Conservation (phyloP, 2,329 filamentous ascomycete species). For the Cercospora sojina region DNA sequence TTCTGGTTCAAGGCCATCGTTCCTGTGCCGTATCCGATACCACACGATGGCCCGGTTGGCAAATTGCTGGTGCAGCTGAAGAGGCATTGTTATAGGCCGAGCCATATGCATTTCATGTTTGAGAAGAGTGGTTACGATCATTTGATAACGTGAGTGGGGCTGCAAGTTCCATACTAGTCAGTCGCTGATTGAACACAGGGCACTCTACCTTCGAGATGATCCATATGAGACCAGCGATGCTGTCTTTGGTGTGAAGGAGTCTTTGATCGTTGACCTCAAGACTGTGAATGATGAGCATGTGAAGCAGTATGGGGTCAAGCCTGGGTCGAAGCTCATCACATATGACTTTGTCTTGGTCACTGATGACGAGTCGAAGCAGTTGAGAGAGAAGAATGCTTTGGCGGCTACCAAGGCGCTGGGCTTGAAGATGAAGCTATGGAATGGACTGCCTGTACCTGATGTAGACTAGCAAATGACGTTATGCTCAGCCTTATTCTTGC, state of each 20-base stretch:
- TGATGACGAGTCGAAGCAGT: slow-evolving; percentile 63
- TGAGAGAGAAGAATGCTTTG: slow-evolving; percentile 66
- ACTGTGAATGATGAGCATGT: slow-evolving; percentile 56
- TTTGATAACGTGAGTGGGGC: slow-evolving; percentile 71
- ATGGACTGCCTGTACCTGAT: slow-evolving; percentile 75
- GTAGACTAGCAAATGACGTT: slow-evolving; percentile 46
- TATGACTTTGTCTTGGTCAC: slow-evolving; percentile 79
- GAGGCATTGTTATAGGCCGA: slow-evolving; percentile 75
- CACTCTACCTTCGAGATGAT: slow-evolving; percentile 73
- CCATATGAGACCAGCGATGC: slow-evolving; percentile 81
- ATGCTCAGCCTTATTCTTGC: not conserved
- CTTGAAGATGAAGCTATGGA: slow-evolving; percentile 67
- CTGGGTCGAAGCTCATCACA: slow-evolving; percentile 54
- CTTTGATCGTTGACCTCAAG: slow-evolving; percentile 66
- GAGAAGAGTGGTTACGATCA: slow-evolving; percentile 75
- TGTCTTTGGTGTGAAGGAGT: slow-evolving; percentile 84
- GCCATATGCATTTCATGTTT: slow-evolving; percentile 89
- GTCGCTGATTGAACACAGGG: slow-evolving; percentile 41
- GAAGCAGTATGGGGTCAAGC: slow-evolving; percentile 60
- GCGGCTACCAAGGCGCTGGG: slow-evolving; percentile 68
- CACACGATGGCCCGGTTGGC: slow-evolving; percentile 79
- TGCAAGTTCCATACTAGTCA: not conserved
- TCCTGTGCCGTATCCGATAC: slow-evolving; percentile 82
- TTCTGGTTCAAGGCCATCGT: slow-evolving; percentile 87
- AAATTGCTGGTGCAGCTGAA: slow-evolving; percentile 63